phyloP scores from a whole-genome alignment of 306 rosid genomes.

The Casuarina cunninghamiana region DNA sequence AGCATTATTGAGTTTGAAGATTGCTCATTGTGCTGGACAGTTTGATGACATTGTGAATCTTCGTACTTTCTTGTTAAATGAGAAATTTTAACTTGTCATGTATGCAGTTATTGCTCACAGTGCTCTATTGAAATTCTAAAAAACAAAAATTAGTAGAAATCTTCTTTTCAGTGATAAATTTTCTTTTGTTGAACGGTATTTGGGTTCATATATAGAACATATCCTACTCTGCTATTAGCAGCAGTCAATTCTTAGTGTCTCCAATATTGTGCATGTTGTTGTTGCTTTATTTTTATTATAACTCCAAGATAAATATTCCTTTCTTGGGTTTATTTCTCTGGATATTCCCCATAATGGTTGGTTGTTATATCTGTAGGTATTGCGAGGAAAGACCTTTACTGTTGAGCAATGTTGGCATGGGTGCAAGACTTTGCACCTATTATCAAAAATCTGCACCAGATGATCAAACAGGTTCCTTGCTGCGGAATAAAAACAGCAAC shows the following conservation, averaged over 20 bases:
- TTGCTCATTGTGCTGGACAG: not conserved
- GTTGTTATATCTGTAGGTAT: constrained; percentile 57
- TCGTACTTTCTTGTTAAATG: not conserved
- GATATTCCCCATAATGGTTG: constrained; percentile 15
- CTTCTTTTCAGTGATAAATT: no score
- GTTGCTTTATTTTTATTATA: not conserved
- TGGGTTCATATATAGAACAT: not conserved
- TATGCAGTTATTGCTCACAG: not conserved
- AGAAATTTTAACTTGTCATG: not conserved
- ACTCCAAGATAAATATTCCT: not conserved
- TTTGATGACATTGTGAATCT: not conserved
- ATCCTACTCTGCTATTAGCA: constrained; percentile 1
- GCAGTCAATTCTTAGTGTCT: not conserved
- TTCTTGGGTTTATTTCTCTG: constrained; percentile 9
- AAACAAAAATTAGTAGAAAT: no score
- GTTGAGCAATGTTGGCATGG: constrained; percentile 92
- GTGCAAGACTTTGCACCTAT: constrained; percentile 93
- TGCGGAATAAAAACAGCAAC: constrained; percentile 65
- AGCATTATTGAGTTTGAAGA: no score
- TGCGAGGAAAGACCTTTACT: constrained; percentile 98
- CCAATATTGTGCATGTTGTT: not conserved
- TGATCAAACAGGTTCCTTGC: constrained; percentile 68
- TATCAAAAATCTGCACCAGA: constrained; percentile 84
- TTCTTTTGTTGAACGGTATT: not conserved
- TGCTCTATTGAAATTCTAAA: not conserved